Conservation (phyloP, 352 stramenopile genomes). For the Phytophthora meadii region DNA sequence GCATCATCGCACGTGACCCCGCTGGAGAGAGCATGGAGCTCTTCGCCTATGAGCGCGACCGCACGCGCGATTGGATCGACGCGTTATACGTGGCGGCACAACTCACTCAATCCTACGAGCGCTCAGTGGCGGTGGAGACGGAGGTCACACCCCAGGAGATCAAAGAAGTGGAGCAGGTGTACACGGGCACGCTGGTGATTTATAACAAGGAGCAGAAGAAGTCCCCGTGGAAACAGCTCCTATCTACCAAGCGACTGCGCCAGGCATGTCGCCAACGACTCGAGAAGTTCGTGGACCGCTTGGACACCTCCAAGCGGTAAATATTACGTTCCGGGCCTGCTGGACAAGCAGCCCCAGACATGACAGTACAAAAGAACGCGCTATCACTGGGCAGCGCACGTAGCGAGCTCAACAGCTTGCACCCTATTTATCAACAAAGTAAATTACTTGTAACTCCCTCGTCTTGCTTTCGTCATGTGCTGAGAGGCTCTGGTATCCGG, state of each 20-base stretch:
- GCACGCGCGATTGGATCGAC: slow-evolving; percentile 65
- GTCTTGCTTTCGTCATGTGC: slow-evolving; percentile 6
- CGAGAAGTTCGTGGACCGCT: slow-evolving; percentile 67
- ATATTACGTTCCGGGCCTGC: slow-evolving; percentile 18
- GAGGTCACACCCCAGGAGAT: slow-evolving; percentile 29
- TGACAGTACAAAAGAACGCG: slow-evolving; percentile 8
- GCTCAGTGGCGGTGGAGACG: slow-evolving; percentile 36
- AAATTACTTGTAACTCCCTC: slow-evolving; percentile 23
- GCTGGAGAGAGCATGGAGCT: slow-evolving; percentile 79
- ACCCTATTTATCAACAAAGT: slow-evolving; percentile 40
- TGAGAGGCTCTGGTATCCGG: neutral
- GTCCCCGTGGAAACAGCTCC: slow-evolving; percentile 55
- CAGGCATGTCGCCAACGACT: slow-evolving; percentile 56
- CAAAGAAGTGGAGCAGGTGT: slow-evolving; percentile 53
- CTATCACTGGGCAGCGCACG: slow-evolving; percentile 11
- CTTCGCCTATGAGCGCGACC: slow-evolving; percentile 69
- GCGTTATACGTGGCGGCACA: slow-evolving; percentile 67
- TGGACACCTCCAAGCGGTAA: slow-evolving; percentile 55
- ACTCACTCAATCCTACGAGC: slow-evolving; percentile 57
- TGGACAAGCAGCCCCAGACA: slow-evolving; percentile 6
- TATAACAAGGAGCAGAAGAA: slow-evolving; percentile 68
- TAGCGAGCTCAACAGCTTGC: slow-evolving; percentile 20
- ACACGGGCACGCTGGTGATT: slow-evolving; percentile 71
- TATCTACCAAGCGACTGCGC: slow-evolving; percentile 42
- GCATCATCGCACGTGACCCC: slow-evolving; percentile 55